phyloP scores from a whole-genome alignment of 257 asterid species.

The Linderniella brevidens region DNA sequence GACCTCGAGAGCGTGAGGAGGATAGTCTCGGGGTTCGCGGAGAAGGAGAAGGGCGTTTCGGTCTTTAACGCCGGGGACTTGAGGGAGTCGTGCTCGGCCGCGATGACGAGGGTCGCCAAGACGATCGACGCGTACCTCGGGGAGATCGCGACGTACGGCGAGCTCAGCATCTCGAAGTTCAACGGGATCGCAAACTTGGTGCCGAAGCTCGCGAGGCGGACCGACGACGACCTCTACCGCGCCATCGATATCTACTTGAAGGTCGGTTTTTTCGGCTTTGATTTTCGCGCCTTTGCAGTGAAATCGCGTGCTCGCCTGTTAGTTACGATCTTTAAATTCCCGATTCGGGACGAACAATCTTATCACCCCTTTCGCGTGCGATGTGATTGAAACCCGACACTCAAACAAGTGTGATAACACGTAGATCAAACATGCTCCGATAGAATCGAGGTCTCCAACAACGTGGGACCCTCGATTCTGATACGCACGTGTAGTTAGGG shows the following conservation, averaged over 20 bases:
- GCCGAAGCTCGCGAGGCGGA: conserved; percentile 63
- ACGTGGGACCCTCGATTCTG: no score
- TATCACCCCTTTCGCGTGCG: no score
- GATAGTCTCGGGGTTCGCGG: conserved; percentile 56
- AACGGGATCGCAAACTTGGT: conserved; percentile 79
- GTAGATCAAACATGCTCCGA: no score
- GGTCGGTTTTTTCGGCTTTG: conserved; percentile 16
- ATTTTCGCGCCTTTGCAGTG: neutral
- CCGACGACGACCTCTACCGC: conserved; percentile 82
- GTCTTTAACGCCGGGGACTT: conserved; percentile 60
- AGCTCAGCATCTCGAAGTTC: conserved; percentile 58
- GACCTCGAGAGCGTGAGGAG: conserved; percentile 89
- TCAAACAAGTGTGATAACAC: no score
- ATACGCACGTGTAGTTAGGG: no score
- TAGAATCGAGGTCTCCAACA: no score
- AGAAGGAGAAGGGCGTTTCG: conserved; percentile 71
- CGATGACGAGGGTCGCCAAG: conserved; percentile 58
- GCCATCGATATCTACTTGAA: conserved; percentile 79
- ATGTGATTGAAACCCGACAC: no score
- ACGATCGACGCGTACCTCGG: conserved; percentile 72
- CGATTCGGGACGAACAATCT: no score
- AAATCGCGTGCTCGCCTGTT: no score
- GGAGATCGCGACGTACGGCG: conserved; percentile 57
- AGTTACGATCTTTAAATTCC: no score
- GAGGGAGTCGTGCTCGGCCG: conserved; percentile 45